These are phyloP conservation scores for Retiboletus flavoniger DNA, from an alignment of 1,284 basidiomycete genomes.

Conservation along the genomic window DNA sequence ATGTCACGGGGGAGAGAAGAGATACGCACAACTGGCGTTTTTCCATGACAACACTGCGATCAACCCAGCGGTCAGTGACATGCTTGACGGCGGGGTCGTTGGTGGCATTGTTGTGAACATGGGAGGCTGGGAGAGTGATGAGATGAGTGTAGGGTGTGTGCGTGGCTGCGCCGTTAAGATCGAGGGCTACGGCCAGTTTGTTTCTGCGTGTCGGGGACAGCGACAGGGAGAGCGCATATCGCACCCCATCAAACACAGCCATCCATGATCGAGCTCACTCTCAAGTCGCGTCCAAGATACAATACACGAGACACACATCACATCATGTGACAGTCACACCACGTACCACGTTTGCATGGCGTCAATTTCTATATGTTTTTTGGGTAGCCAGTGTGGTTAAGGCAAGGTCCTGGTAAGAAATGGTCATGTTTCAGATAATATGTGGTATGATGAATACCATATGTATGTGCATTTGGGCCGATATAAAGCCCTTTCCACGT, in stretches of 20 bases:
- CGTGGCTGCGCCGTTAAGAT: constrained; percentile 43
- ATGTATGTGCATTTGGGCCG: too few species aligned
- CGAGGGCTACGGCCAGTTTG: constrained; percentile 37
- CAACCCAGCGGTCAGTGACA: constrained; percentile 68
- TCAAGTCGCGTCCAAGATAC: too few species aligned
- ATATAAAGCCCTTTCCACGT: constrained; percentile 77
- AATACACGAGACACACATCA: too few species aligned
- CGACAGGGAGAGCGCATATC: constrained; percentile 35
- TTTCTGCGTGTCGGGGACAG: constrained; percentile 29
- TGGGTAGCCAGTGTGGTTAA: too few species aligned
- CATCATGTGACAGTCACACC: too few species aligned
- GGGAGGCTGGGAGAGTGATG: constrained; percentile 31
- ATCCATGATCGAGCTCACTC: too few species aligned
- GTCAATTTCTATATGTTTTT: too few species aligned
- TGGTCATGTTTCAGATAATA: too few species aligned
- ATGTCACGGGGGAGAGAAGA: not conserved
- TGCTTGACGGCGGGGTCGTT: constrained; percentile 28
- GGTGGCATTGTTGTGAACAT: constrained; percentile 20
- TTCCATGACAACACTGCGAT: constrained; percentile 58
- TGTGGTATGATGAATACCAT: too few species aligned
- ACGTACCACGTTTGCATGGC: too few species aligned
- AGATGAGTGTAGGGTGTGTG: constrained; percentile 43
- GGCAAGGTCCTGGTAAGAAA: too few species aligned
- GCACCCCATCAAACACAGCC: constrained; percentile 36
- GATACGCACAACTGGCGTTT: constrained; percentile 54